Base-by-base conservation (phyloP, 108 stramenopile genomes). In the Nannochloropsis oceanica region DNA sequence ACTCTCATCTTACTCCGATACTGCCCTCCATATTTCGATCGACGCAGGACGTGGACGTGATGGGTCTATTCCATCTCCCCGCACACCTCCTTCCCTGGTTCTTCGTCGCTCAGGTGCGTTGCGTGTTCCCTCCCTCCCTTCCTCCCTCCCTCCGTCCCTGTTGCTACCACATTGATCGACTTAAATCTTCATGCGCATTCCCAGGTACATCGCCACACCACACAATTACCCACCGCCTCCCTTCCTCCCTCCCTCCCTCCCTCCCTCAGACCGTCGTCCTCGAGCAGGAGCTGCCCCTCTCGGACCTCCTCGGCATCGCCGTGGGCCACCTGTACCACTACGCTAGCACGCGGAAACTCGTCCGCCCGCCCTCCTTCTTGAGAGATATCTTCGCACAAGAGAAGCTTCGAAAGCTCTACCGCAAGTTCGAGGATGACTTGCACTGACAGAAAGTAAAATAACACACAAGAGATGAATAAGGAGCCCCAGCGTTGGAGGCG, bases 291-390 rank as follows among this genome's bases (percentile, higher is more conserved):
- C 86, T 92, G 12, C 96, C 96, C 12, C 79, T 93, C 27, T 89
- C 95, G 85, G 96, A 97, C 85, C 93, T 96, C 83, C 88, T 97
- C 84, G 96, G 96, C 5, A 97, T 97, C 82, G 94, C 94, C 14
- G 95, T 95, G 90, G 96, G 96, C 12, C 96, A 97, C 84, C n/a
- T 73, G n/a, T 73, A 73, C n/a, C 59, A 73, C 59, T 73, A 73
- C 59, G 59, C 59, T 8, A 73, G 59, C n/a, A 73, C 59, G 2
- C 18, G 59, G n/a, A 73, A 73, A 7, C n/a, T 73, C 22, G 59
- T 73, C 59, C 18, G n/a, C 5, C 59, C 59, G 2, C 59, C 59
- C 18, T 2, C 59, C n/a, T 73, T 73, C 59, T 73, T 73, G 59
- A 73, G 59, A 7, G 59, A 22, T 73, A 2, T 73, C n/a, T 73